These are phyloP conservation scores for Acanthamoeba royreba DNA, from an alignment of 208 protist genomes.

Conservation along the genomic window DNA sequence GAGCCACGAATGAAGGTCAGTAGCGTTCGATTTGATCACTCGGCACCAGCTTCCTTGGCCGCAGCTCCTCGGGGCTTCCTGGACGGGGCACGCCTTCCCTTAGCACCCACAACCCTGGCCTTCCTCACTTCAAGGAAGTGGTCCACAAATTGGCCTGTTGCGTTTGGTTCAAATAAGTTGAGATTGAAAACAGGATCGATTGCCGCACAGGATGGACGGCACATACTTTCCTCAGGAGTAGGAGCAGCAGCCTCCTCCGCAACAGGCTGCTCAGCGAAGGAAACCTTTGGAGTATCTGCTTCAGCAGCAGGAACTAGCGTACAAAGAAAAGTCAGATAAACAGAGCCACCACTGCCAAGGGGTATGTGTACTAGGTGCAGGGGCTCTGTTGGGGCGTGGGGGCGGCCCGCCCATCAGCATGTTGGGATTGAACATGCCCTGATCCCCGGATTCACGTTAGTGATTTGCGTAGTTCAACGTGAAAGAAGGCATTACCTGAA, in stretches of 20 bases:
- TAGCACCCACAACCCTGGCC: not conserved
- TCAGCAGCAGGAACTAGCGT: too few species aligned
- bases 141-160: conserved; percentile 6
- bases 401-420: not conserved
- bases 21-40: too few species aligned
- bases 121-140: conserved; percentile 35
- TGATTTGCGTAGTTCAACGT: not conserved
- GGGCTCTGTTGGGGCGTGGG: not conserved
- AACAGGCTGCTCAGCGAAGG: too few species aligned
- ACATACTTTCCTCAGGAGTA: not conserved
- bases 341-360: too few species aligned
- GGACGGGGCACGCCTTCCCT: not conserved
- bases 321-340: too few species aligned
- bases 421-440: not conserved
- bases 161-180: not conserved
- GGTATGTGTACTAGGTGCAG: too few species aligned
- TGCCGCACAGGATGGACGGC: not conserved
- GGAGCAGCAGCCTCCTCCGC: too few species aligned
- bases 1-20: too few species aligned
- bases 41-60: not conserved
- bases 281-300: too few species aligned
- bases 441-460: too few species aligned
- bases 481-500: not conserved
- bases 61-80: not conserved
- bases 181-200: not conserved